phyloP scores from a whole-genome alignment of 75 land plant genomes.

The Sequoia sempervirens region DNA sequence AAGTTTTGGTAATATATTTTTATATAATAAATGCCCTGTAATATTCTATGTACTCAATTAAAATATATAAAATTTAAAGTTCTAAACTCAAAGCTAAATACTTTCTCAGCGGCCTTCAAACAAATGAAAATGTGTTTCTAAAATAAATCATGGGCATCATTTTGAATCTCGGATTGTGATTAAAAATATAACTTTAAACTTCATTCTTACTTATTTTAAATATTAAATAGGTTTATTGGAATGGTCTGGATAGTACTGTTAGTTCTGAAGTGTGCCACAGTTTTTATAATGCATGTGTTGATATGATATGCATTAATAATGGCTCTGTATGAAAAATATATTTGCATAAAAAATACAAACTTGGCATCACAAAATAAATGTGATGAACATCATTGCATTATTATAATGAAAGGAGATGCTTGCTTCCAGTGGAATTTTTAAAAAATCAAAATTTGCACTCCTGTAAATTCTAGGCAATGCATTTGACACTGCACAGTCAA shows the following conservation, averaged over 20 bases:
- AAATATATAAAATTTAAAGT: not conserved
- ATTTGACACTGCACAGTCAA: not conserved
- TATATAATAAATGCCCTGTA: not conserved
- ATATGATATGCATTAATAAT: not conserved
- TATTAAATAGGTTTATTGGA: not conserved
- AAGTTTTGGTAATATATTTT: not conserved
- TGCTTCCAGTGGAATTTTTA: not conserved
- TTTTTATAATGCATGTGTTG: not conserved
- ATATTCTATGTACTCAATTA: not conserved
- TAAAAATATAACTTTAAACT: not conserved
- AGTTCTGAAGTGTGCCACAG: not conserved
- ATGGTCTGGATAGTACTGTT: not conserved
- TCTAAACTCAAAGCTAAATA: not conserved
- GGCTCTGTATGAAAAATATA: not conserved
- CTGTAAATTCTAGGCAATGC: not conserved
- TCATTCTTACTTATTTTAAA: not conserved
- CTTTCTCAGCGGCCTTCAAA: not conserved
- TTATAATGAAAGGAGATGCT: not conserved
- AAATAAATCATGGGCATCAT: not conserved
- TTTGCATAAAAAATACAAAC: not conserved
- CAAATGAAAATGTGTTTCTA: not conserved
- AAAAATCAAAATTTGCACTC: not conserved
- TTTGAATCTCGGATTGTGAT: not conserved
- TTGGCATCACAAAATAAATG: not conserved
- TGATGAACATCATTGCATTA: not conserved